Percentiles rank a stretch among this genome's conserved stretches.
Conservation (phyloP, 2,329 filamentous ascomycete species). For the Macrophomina tecta region DNA sequence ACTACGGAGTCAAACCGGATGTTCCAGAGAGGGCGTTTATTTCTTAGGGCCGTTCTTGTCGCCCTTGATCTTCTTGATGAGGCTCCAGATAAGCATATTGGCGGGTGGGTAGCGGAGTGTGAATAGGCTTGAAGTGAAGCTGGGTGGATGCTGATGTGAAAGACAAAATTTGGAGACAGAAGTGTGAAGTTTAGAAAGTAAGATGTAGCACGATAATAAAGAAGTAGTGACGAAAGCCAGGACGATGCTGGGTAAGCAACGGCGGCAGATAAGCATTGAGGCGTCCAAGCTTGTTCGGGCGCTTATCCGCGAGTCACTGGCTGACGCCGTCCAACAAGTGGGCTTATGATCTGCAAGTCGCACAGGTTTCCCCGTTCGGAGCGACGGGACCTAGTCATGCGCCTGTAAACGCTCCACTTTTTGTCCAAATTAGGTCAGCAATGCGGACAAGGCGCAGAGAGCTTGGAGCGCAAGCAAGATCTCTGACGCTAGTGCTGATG, state of each 20-base stretch:
- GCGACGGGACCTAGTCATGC: neutral
- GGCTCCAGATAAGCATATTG: slow-evolving; percentile 17
- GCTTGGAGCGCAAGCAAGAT: neutral
- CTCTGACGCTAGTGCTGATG: neutral
- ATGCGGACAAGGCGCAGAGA: neutral
- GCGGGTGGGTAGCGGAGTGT: neutral
- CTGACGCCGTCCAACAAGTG: neutral
- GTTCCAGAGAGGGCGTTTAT: neutral
- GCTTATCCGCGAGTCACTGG: neutral
- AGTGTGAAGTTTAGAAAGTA: neutral
- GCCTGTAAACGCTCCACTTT: slow-evolving; percentile 1
- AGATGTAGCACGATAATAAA: neutral
- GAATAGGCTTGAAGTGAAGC: neutral
- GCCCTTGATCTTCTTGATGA: slow-evolving; percentile 19
- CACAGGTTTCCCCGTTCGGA: slow-evolving; percentile 12
- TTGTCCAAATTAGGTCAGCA: neutral
- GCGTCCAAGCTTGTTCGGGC: neutral
- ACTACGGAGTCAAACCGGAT: too few relatives aligned
- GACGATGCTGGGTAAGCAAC: neutral
- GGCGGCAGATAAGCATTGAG: slow-evolving; percentile 2
- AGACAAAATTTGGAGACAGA: neutral
- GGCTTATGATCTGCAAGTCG: slow-evolving; percentile 10
- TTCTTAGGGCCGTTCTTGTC: slow-evolving; percentile 15
- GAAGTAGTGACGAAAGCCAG: neutral
- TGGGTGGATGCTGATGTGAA: neutral